Percentiles rank a stretch among this genome's conserved stretches.
Evolutionary conservation across 257 asterid genomes (phyloP).

Genomic region (Mitragyna speciosa): DNA sequence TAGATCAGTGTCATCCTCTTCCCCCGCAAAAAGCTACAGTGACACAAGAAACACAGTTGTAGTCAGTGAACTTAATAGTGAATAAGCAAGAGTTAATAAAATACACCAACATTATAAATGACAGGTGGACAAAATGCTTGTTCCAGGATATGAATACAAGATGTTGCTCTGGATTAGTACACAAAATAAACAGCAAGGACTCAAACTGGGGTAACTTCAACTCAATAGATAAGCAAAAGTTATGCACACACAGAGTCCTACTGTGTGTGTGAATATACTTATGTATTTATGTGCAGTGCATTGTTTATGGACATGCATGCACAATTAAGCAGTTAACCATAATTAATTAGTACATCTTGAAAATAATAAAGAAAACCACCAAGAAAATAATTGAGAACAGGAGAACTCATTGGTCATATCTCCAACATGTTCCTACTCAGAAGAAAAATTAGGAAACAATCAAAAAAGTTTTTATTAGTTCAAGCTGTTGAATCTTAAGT

Average conservation of each 20-base stretch:
- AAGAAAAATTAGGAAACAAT: not conserved
- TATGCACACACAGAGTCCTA: not conserved
- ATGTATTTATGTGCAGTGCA: no score
- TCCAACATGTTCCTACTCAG: no score
- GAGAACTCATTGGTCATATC: no score
- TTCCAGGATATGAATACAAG: not conserved
- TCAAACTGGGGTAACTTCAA: not conserved
- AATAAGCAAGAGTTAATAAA: not conserved
- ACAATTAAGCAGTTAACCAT: no score
- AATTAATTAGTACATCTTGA: no score
- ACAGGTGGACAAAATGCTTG: not conserved
- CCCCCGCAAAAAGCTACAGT: slow-evolving; percentile 66
- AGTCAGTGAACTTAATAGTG: not conserved
- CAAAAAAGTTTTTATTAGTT: no score
- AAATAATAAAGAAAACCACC: no score
- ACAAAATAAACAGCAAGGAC: not conserved
- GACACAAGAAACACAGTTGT: slow-evolving; percentile 9
- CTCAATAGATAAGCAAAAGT: not conserved
- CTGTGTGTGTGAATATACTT: no score
- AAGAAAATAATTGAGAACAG: no score
- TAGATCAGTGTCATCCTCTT: slow-evolving; percentile 80
- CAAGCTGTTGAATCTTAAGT: not conserved
- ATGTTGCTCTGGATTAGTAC: not conserved
- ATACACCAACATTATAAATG: not conserved
- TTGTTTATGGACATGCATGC: no score